Evolutionary conservation across 495 filamentous ascomycete species (phyloP).

Genomic region (Aspergillus panamensis): DNA sequence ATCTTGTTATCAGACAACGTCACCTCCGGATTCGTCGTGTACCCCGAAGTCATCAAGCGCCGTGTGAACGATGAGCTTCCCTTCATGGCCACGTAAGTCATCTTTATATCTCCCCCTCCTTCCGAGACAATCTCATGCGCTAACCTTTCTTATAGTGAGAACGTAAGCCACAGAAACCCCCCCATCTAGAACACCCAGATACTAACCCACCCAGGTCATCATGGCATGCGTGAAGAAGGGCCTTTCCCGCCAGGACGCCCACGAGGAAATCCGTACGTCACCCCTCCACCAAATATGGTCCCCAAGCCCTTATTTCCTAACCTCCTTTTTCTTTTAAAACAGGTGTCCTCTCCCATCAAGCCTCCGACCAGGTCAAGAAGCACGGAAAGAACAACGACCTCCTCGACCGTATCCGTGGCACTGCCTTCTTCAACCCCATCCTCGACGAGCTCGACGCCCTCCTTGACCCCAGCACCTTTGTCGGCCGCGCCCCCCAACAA

Average conservation of each 20-base stretch:
- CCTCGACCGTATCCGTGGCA: conserved; percentile 70
- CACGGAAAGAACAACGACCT: conserved; percentile 80
- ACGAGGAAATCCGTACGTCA: conserved; percentile 70
- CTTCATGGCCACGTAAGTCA: conserved; percentile 74
- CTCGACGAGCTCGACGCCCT: conserved; percentile 69
- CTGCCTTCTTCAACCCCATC: conserved; percentile 80
- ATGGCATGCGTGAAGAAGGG: conserved; percentile 79
- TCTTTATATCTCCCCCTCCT: background rate
- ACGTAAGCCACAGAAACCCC: conserved; percentile 25
- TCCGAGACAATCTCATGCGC: background rate
- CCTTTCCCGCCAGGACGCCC: conserved; percentile 79
- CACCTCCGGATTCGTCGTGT: conserved; percentile 76
- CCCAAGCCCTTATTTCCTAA: background rate
- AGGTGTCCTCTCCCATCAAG: conserved; percentile 83
- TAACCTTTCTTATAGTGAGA: conserved; percentile 36
- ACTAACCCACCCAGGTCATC: conserved; percentile 57
- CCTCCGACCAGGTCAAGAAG: conserved; percentile 73
- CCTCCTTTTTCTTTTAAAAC: conserved; percentile 6
- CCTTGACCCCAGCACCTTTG: conserved; percentile 64
- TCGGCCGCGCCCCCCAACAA: conserved; percentile 59
- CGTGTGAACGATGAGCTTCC: conserved; percentile 76
- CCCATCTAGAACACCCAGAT: background rate
- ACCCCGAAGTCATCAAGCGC: conserved; percentile 69
- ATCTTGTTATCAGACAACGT: conserved; percentile 60
- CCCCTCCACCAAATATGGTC: background rate